These are phyloP conservation scores for Moniliella sp. DNA, from an alignment of 1,284 basidiomycete genomes.

Conservation along the genomic window DNA sequence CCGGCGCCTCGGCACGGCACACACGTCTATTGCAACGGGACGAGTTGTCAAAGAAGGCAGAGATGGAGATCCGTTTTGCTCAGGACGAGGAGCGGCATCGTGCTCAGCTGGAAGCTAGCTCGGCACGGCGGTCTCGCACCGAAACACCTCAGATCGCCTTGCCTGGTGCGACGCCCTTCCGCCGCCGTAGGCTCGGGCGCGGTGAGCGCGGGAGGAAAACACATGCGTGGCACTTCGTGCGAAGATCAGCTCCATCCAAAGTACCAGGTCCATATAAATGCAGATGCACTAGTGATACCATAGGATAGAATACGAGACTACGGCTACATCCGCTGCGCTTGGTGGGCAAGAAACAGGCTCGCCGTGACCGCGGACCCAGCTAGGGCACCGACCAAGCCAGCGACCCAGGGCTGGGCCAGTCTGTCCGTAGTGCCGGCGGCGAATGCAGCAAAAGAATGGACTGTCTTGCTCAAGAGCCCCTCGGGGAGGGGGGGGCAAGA, in stretches of 20 bases:
- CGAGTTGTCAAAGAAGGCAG: slow-evolving; percentile 69
- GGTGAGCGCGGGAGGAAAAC: too few relatives aligned
- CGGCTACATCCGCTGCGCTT: too few relatives aligned
- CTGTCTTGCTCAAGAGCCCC: slow-evolving; percentile 5
- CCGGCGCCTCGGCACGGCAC: slow-evolving; percentile 43
- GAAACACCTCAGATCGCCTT: slow-evolving; percentile 3
- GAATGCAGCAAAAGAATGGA: slow-evolving; percentile 11
- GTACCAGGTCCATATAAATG: too few relatives aligned
- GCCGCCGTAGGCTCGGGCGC: too few relatives aligned
- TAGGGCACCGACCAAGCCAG: slow-evolving; percentile 8
- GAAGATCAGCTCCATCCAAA: too few relatives aligned
- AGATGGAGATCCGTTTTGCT: slow-evolving; percentile 45
- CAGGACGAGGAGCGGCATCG: slow-evolving; percentile 6
- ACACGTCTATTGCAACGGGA: slow-evolving; percentile 46
- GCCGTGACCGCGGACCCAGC: slow-evolving; percentile 3
- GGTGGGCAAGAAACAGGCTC: not conserved
- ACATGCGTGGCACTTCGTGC: too few relatives aligned
- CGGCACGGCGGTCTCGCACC: not conserved
- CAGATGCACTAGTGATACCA: too few relatives aligned
- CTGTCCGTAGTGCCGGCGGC: slow-evolving; percentile 20
- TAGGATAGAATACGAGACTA: too few relatives aligned
- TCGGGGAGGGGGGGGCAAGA: slow-evolving; percentile 3
- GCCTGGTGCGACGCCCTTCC: slow-evolving; percentile 5
- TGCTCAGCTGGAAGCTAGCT: slow-evolving; percentile 2
- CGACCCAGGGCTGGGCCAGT: slow-evolving; percentile 14